These are phyloP conservation scores for Allium fistulosum DNA, from an alignment of 106 monocot genomes.

Conservation along the genomic window DNA sequence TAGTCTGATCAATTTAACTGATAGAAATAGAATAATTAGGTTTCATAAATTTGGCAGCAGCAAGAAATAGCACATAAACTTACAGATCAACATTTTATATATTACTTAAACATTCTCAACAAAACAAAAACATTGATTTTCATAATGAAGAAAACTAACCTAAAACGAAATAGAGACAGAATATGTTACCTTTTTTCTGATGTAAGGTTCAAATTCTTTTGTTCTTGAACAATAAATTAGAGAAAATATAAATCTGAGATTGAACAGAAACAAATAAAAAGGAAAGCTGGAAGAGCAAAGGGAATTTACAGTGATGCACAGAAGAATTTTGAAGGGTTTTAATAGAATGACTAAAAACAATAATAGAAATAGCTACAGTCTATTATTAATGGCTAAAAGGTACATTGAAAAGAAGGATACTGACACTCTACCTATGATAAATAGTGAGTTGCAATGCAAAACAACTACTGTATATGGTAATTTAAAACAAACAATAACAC, in stretches of 20 bases:
- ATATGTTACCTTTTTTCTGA: constrained; percentile 1
- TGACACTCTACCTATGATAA: constrained; percentile 29
- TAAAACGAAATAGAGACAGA: background rate
- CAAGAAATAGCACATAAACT: background rate
- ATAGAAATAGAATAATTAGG: background rate
- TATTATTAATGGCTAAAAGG: constrained; percentile 25
- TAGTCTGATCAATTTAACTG: background rate
- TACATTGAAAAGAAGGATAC: constrained; percentile 33
- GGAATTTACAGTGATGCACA: constrained; percentile 18
- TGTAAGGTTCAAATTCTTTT: background rate
- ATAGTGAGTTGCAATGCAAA: too few relatives aligned
- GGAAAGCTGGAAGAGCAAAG: constrained; percentile 11
- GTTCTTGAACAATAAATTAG: background rate
- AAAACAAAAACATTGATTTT: background rate
- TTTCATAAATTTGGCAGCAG: background rate
- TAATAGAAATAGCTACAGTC: constrained; percentile 11
- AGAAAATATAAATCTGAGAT: constrained; percentile 8
- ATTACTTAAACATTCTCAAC: background rate
- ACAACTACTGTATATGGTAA: too few relatives aligned
- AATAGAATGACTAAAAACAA: background rate
- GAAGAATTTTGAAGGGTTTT: constrained; percentile 8
- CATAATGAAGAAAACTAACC: background rate
- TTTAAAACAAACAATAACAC: too few relatives aligned
- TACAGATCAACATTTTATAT: background rate
- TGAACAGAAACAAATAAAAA: constrained; percentile 18